Conservation (phyloP, 306 rosid species). For the Ziziphus jujuba region DNA sequence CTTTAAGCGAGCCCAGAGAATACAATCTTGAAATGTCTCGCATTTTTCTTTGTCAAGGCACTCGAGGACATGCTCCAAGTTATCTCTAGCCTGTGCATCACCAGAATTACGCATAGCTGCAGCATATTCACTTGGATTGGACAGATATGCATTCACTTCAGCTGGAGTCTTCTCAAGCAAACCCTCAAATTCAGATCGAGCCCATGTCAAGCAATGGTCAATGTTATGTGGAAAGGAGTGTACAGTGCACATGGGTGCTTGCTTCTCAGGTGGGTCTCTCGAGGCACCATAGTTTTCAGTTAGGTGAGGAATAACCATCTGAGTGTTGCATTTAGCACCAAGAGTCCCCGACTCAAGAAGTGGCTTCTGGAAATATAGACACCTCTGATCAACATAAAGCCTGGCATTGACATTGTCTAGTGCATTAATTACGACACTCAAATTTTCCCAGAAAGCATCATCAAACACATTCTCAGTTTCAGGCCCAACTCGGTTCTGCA, state of each 20-base stretch:
- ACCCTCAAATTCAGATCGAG: conserved; percentile 98
- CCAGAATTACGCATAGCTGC: conserved; percentile 72
- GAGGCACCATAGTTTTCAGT: conserved; percentile 99
- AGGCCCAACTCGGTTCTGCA: conserved; percentile 80
- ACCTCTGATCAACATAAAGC: conserved; percentile 90
- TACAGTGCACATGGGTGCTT: conserved; percentile 99
- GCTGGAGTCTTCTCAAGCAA: conserved; percentile 95
- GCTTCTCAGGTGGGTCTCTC: conserved; percentile 98
- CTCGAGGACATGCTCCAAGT: conserved; percentile 88
- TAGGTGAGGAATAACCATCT: conserved; percentile 94
- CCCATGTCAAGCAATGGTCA: conserved; percentile 99
- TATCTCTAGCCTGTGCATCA: conserved; percentile 99
- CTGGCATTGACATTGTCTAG: conserved; percentile 95
- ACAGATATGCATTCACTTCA: conserved; percentile 81
- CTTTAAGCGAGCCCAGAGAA: conserved; percentile 90
- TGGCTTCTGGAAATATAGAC: conserved; percentile 95
- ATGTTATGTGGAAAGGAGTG: conserved; percentile 98
- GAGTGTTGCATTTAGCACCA: conserved; percentile 98
- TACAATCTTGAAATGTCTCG: conserved; percentile 75
- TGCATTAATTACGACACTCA: conserved; percentile 78
- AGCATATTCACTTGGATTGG: conserved; percentile 79
- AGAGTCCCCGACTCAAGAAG: conserved; percentile 99
- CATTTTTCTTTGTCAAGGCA: conserved; percentile 89
- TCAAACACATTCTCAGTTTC: conserved; percentile 83
- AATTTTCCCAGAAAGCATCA: conserved; percentile 76